Percentiles rank a stretch among this genome's conserved stretches.
These are phyloP conservation scores for Conidiobolus incongruus DNA, from an alignment of 371 early-diverging fungal genomes.

Conservation along the genomic window DNA sequence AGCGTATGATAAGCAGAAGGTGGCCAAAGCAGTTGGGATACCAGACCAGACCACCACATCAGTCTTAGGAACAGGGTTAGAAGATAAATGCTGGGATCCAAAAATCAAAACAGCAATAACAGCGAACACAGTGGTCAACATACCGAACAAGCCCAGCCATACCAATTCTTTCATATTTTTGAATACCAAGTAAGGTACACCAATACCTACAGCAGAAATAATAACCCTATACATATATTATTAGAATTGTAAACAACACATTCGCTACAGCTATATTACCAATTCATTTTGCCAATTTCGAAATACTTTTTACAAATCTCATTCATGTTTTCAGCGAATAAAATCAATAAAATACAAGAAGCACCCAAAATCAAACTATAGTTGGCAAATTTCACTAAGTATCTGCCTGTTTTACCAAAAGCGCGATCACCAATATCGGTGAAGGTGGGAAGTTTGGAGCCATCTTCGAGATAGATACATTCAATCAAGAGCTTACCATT, in stretches of 20 bases:
- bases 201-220: neutral
- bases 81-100: too few relatives aligned
- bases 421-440: slow-evolving; percentile 39
- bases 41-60: slow-evolving; percentile 21
- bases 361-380: slow-evolving; percentile 9
- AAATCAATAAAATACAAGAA: too few relatives aligned
- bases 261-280: too few relatives aligned
- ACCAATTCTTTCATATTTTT: slow-evolving; percentile 1
- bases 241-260: too few relatives aligned
- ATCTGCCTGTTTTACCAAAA: slow-evolving; percentile 31
- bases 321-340: too few relatives aligned
- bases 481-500: neutral
- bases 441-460: neutral
- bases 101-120: neutral
- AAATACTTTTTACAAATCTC: too few relatives aligned
- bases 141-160: neutral
- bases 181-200: neutral
- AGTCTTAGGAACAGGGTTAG: slow-evolving; percentile 10
- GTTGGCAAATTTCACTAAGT: slow-evolving; percentile 31
- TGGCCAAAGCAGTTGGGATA: slow-evolving; percentile 14
- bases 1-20: slow-evolving; percentile 55
- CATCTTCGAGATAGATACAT: neutral
- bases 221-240: too few relatives aligned
- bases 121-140: neutral
- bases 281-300: too few relatives aligned